Conservation (phyloP, 169 alveolate genomes). For the Plasmodium billcollinsi region DNA sequence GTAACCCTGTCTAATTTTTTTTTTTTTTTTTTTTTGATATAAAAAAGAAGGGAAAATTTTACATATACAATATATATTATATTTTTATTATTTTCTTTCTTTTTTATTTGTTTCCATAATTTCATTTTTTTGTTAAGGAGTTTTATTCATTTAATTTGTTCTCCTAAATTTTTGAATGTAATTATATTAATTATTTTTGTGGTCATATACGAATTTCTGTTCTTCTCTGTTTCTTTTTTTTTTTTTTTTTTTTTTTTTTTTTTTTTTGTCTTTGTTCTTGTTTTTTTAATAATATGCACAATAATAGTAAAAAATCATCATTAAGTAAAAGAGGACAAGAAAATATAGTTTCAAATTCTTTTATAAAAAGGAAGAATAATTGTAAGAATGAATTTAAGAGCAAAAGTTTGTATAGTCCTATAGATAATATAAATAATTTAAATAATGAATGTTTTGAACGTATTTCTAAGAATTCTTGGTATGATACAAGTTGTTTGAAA, state of each 20-base stretch:
- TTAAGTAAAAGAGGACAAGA: conserved; percentile 23
- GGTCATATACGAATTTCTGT: background rate
- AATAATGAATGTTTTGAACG: conserved; percentile 36
- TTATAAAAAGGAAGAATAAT: conserved; percentile 14
- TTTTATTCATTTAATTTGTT: background rate
- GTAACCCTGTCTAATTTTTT: no score
- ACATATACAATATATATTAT: no score
- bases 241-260: background rate
- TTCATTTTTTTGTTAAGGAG: background rate
- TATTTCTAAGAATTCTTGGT: conserved; percentile 72
- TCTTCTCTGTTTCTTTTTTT: background rate
- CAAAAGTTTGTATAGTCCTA: background rate
- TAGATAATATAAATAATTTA: background rate
- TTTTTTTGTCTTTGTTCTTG: background rate
- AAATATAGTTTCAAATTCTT: background rate
- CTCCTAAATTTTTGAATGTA: background rate
- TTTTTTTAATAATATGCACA: conserved; percentile 15
- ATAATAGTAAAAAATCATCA: conserved; percentile 7
- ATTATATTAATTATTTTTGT: background rate
- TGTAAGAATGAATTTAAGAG: conserved; percentile 23
- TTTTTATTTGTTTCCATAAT: background rate
- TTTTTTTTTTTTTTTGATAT: no score
- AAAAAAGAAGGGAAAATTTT: no score
- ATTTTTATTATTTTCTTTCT: background rate
- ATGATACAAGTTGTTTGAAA: conserved; percentile 48